Evolutionary conservation across 306 rosid genomes (phyloP), one percentile per base, ranked within the genome.

Genomic region (Argentina anserina): DNA sequence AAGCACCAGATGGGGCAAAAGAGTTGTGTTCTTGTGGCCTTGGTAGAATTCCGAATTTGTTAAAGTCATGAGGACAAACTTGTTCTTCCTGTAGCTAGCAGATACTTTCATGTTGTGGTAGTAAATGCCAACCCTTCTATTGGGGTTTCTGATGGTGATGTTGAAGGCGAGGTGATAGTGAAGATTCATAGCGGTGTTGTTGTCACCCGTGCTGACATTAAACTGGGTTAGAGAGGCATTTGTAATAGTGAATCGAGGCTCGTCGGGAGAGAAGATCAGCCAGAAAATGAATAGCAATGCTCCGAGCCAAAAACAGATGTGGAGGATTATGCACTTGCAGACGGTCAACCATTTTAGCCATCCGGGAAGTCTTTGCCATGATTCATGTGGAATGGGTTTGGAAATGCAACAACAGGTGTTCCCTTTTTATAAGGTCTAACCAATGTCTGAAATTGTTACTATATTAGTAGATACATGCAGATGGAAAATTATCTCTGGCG

Each of bases 91-190:
- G 68, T 65, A 90, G 42, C 63, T 3, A 0, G 86, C 77, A 0
- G 73, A 43, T 14, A 85, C 88, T 58, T 76, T 81, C 77, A 90
- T 76, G 61, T 11, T 18, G 45, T 82, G 88, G 55, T 82, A 87
- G 75, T 87, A 81, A 37, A 87, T 28, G 0, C 89, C 93, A 0
- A 86, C 61, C 66, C 63, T 74, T 43, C 59, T 83, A 81, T 87
- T 90, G 0, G 96, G 91, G 78, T 90, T 90, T 2, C 93, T 84
- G 7, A 86, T 14, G 42, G 86, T 77, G 73, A 80, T 14, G 75
- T 65, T 46, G 61, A 58, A 31, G 34, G 42, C 42, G 21, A 59
- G 70, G 31, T 72, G 67, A 75, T 71, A 72, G 46, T 8, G 79
- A 29, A 73, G 81, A 33, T 47, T 67, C 73, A 59, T 52, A 18